Percentiles rank a stretch among this genome's conserved stretches.
phyloP scores from a whole-genome alignment of 2,329 filamentous ascomycete species.

The Penicillium digitatum region DNA sequence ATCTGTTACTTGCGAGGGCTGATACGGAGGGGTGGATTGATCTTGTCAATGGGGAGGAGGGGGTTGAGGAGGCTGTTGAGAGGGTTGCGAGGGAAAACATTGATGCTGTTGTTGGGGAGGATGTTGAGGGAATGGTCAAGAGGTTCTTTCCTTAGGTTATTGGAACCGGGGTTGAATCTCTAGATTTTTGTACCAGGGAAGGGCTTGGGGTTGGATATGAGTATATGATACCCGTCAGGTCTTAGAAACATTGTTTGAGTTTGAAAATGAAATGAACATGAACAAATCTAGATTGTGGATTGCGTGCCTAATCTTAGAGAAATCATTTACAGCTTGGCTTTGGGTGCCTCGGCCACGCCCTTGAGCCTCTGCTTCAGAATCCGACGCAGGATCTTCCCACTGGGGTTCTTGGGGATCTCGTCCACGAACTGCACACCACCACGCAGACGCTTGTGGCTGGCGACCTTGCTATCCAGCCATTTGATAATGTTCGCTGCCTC shows the following conservation, averaged over 20 bases:
- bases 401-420: slow-evolving; percentile 46
- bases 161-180: background rate
- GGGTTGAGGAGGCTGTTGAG: slow-evolving; percentile 46
- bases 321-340: slow-evolving; percentile 40
- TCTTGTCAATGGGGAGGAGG: slow-evolving; percentile 50
- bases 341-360: slow-evolving; percentile 32
- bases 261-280: background rate
- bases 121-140: slow-evolving; percentile 46
- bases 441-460: slow-evolving; percentile 45
- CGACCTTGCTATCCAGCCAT: slow-evolving; percentile 44
- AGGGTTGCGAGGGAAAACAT: slow-evolving; percentile 43
- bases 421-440: slow-evolving; percentile 47
- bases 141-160: slow-evolving; percentile 26
- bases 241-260: background rate
- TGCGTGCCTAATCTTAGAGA: background rate
- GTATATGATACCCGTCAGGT: background rate
- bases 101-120: slow-evolving; percentile 50
- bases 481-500: slow-evolving; percentile 46
- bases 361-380: slow-evolving; percentile 45
- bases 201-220: background rate
- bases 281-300: background rate
- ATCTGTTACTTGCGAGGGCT: slow-evolving; percentile 46
- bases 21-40: slow-evolving; percentile 53
- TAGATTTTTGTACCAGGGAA: background rate
- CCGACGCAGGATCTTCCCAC: slow-evolving; percentile 48